phyloP scores from a whole-genome alignment of 768 basidiomycete genomes.

The Pleurotus tuoliensis region DNA sequence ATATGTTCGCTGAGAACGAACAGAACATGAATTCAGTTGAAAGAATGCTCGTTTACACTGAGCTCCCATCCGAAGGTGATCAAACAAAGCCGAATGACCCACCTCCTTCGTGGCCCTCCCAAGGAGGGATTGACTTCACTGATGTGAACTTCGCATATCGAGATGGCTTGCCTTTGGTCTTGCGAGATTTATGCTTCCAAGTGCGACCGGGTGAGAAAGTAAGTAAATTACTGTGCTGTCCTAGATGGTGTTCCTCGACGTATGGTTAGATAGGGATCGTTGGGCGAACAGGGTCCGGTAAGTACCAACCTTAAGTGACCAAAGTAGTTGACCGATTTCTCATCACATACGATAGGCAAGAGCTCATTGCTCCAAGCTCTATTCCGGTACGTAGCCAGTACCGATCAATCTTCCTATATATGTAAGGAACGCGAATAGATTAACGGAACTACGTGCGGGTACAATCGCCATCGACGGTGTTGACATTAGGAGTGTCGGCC shows the following conservation, averaged over 20 bases:
- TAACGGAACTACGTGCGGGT: conserved; percentile 57
- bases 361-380: conserved; percentile 54
- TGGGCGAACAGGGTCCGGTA: conserved; percentile 30
- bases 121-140: conserved; percentile 52
- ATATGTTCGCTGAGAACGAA: conserved; percentile 54
- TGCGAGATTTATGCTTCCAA: conserved; percentile 56
- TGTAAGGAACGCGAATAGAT: conserved; percentile 24
- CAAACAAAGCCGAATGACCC: conserved; percentile 38
- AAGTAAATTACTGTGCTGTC: not conserved
- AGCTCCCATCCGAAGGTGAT: conserved; percentile 53
- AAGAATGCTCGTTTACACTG: conserved; percentile 62
- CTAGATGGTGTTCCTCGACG: too few species aligned
- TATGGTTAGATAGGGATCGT: conserved; percentile 37
- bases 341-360: conserved; percentile 32
- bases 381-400: conserved; percentile 34
- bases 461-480: conserved; percentile 52
- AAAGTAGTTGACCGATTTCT: not conserved
- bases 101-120: conserved; percentile 41
- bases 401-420: not conserved
- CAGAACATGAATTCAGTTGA: conserved; percentile 68
- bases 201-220: conserved; percentile 65
- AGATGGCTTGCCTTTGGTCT: conserved; percentile 58
- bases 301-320: not conserved
- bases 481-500: conserved; percentile 47
- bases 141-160: conserved; percentile 56